These are phyloP conservation scores for Rhytidiadelphus loreus DNA, from an alignment of 225 moss, liverwort and hornwort species.

Conservation along the genomic window DNA sequence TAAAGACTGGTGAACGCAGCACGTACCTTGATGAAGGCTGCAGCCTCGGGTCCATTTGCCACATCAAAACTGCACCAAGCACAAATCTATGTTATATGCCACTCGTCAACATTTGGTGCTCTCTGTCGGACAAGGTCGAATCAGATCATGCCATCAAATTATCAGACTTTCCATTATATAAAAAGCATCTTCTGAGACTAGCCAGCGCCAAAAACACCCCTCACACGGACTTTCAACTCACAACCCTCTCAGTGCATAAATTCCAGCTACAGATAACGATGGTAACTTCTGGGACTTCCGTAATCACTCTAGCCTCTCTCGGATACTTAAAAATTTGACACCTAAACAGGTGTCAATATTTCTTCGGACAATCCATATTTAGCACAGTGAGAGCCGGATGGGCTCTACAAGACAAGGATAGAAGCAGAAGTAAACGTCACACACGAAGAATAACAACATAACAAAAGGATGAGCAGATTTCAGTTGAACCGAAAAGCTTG, in stretches of 20 bases:
- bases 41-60: conserved; percentile 95
- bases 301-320: not conserved
- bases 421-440: not conserved
- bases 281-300: not conserved
- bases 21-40: conserved; percentile 76
- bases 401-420: not conserved
- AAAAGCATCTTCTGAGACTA: not conserved
- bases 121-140: not conserved
- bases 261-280: not conserved
- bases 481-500: not conserved
- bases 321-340: not conserved
- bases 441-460: not conserved
- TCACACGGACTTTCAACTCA: not conserved
- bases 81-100: not conserved
- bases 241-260: not conserved
- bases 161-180: not conserved
- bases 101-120: not conserved
- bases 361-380: not conserved
- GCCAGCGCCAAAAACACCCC: not conserved
- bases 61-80: conserved; percentile 78
- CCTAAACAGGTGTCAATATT: not conserved
- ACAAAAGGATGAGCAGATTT: not conserved
- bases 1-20: not conserved
- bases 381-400: not conserved
- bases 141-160: not conserved